phyloP scores from a whole-genome alignment of 1,284 basidiomycete genomes.

The Kwoniella shivajii region DNA sequence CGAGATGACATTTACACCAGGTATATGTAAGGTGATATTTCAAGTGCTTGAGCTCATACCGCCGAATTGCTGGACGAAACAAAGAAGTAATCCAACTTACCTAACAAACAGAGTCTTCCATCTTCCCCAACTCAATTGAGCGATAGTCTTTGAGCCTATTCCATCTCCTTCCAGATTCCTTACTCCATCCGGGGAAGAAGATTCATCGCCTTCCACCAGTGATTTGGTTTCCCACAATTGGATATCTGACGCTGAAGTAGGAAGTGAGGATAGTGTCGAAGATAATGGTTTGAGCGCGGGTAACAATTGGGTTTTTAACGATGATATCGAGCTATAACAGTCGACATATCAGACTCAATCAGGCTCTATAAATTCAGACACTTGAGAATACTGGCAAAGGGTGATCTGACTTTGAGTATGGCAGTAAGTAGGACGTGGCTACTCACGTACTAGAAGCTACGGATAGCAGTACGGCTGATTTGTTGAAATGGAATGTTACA shows the following conservation, averaged over 20 bases:
- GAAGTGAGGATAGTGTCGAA: slow-evolving; percentile 20
- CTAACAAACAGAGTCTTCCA: slow-evolving; percentile 47
- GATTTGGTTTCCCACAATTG: slow-evolving; percentile 39
- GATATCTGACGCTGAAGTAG: slow-evolving; percentile 27
- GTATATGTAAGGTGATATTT: no score
- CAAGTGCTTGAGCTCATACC: no score
- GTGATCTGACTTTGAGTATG: no score
- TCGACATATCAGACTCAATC: no score
- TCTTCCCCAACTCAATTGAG: slow-evolving; percentile 34
- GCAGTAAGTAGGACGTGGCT: no score
- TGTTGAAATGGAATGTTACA: slow-evolving; percentile 44
- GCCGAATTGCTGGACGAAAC: neutral
- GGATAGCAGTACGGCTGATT: slow-evolving; percentile 42
- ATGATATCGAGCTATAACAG: slow-evolving; percentile 26
- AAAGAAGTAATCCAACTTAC: slow-evolving; percentile 23
- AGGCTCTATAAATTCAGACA: no score
- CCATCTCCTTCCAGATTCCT: slow-evolving; percentile 21
- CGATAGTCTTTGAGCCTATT: slow-evolving; percentile 17
- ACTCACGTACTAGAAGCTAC: slow-evolving; percentile 43
- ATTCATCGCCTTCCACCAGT: slow-evolving; percentile 27
- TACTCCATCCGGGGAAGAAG: slow-evolving; percentile 7
- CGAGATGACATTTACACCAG: no score
- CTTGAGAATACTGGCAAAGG: no score
- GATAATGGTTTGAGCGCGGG: slow-evolving; percentile 30
- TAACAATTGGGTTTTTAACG: slow-evolving; percentile 32